phyloP scores from a whole-genome alignment of 1,284 basidiomycete species.

The Moniliophthora roreri region DNA sequence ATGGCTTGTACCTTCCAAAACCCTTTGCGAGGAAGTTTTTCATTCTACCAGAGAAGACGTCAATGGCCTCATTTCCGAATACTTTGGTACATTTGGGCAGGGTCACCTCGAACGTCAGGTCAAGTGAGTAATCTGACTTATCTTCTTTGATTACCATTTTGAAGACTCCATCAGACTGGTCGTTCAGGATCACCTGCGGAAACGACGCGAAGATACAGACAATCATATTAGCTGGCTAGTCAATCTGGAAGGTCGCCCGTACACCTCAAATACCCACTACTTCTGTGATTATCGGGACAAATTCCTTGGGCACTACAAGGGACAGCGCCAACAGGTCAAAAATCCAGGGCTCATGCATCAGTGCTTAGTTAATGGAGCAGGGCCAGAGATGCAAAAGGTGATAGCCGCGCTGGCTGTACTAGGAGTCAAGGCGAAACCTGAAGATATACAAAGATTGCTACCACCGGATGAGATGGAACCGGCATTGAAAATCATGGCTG shows the following conservation, averaged over 20 bases:
- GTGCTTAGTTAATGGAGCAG: too few species aligned
- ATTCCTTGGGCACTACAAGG: neutral
- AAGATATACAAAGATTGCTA: conserved; percentile 38
- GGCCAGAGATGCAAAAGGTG: conserved; percentile 22
- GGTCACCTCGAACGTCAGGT: too few species aligned
- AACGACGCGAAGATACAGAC: neutral
- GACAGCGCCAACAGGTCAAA: too few species aligned
- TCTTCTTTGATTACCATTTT: neutral
- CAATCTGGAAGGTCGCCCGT: too few species aligned
- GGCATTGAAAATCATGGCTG: conserved; percentile 50
- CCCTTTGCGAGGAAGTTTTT: too few species aligned
- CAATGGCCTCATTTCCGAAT: too few species aligned
- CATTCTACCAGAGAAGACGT: too few species aligned
- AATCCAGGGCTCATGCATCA: too few species aligned
- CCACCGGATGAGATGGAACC: conserved; percentile 41
- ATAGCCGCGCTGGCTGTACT: conserved; percentile 26
- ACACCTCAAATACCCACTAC: too few species aligned
- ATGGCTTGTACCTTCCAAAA: neutral
- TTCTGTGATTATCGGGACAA: neutral
- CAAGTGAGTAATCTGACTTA: neutral
- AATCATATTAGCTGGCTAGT: neutral
- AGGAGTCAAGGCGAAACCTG: conserved; percentile 30
- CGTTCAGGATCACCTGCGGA: too few species aligned
- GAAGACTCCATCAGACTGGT: too few species aligned
- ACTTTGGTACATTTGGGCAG: too few species aligned